Evolutionary conservation across 352 stramenopile species (phyloP), one percentile per base, ranked within the genome.

Genomic region (Pythium aphanidermatum): DNA sequence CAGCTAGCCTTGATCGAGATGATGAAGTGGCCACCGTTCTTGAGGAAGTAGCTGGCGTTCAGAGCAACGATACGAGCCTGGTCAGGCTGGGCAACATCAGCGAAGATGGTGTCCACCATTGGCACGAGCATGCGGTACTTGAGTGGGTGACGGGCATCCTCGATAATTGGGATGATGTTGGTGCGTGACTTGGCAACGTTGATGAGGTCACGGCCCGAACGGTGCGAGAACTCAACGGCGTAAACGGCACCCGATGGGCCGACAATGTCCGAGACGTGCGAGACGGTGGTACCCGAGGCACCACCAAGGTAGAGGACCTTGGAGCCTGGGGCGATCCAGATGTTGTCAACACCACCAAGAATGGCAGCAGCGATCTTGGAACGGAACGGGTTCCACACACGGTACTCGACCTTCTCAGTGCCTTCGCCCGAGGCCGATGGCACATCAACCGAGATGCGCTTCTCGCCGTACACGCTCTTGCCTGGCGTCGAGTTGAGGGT

Each of bases 1-100:
- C 97, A 99, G 64, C 79, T 98, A 32, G 97, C 97, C 83, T 99
- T 99, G 82, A 99, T 98, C 34, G 96, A 98, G 68, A 99, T 98
- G 10, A 99, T 95, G 42, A 98, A 98, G 83, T 99, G 96, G 52
- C 97, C 97, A 52, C 96, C 95, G 75, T 98, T 99, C 75, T 98
- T 98, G 39, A 99, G 75, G 74, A 99, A 99, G 79, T 99, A 97
- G 65, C 97, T 95, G 12, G 96, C 85, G 74, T 99, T 99, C 33
- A 99, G 65, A 7, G 92, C 95, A 30, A 99, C 96, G 55, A 99
- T 99, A 87, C 97, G 96, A 10, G 96, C 96, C 61, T 99, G 97
- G 79, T 99, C 97, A 9, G 97, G 96, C 71, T 99, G 97, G 13
- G 97, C 97, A 20, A 99, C 96, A 86, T 99, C 97, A 24, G 97